Evolutionary conservation across 1,139 yeast genomes (phyloP).

Genomic region (Sugiyamaella castrensis): DNA sequence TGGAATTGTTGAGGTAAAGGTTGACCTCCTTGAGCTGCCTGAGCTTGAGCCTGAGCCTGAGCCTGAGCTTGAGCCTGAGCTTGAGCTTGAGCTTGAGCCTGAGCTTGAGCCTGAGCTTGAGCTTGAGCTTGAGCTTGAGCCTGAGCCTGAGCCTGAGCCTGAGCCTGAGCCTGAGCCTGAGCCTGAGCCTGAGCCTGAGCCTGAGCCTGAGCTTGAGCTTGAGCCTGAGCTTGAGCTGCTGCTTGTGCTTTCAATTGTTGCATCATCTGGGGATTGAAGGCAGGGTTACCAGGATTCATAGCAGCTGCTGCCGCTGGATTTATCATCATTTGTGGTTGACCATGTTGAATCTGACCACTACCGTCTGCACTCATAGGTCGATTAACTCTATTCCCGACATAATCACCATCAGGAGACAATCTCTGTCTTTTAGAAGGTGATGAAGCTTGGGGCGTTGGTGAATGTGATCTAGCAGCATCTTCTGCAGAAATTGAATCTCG

Average conservation of each 20-base stretch:
- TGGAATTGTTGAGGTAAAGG: conserved; percentile 27
- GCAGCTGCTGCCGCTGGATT: conserved; percentile 12
- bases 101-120: conserved; percentile 19
- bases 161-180: conserved; percentile 17
- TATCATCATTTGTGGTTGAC: conserved; percentile 28
- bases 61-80: conserved; percentile 16
- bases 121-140: too few species aligned
- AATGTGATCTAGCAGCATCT: conserved; percentile 26
- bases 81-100: conserved; percentile 6
- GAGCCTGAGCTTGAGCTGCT: conserved; percentile 10
- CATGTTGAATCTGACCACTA: conserved; percentile 19
- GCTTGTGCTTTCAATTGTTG: conserved; percentile 27
- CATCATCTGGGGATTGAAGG: conserved; percentile 29
- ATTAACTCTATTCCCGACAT: conserved; percentile 20
- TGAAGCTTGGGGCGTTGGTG: conserved; percentile 30
- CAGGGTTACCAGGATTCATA: conserved; percentile 17
- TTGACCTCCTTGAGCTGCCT: conserved; percentile 16
- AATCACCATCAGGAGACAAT: conserved; percentile 39
- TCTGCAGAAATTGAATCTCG: conserved; percentile 23
- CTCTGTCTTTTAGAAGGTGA: conserved; percentile 41
- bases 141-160: conserved; percentile 10
- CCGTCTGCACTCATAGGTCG: conserved; percentile 21
- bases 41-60: conserved; percentile 19
- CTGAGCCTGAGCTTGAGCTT: conserved; percentile 5
- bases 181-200: conserved; percentile 4